These are phyloP conservation scores for Lophium mytilinum DNA, from an alignment of 495 filamentous ascomycete species.

Conservation along the genomic window DNA sequence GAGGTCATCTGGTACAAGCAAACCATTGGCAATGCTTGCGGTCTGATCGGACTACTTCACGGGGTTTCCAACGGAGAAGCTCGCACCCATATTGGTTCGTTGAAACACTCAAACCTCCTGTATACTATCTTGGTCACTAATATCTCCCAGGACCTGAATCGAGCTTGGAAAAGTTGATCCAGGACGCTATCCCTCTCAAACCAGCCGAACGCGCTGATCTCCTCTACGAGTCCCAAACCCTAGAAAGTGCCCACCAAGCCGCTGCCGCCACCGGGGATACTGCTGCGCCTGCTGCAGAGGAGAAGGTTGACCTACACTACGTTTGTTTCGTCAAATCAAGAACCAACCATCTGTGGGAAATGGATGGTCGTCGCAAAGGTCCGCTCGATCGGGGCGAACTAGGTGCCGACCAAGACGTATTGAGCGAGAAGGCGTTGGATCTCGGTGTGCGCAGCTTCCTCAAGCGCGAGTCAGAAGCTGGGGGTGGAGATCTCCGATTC, in stretches of 20 bases:
- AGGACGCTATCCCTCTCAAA: slow-evolving; percentile 38
- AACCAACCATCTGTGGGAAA: slow-evolving; percentile 35
- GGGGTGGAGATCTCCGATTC: slow-evolving; percentile 44
- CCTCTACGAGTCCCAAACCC: slow-evolving; percentile 33
- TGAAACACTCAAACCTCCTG: background rate
- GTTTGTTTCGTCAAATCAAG: slow-evolving; percentile 38
- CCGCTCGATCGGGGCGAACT: slow-evolving; percentile 63
- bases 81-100: slow-evolving; percentile 36
- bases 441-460: slow-evolving; percentile 52
- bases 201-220: slow-evolving; percentile 32
- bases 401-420: slow-evolving; percentile 55
- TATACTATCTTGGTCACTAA: background rate
- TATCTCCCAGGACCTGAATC: slow-evolving; percentile 22
- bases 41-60: slow-evolving; percentile 56
- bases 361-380: slow-evolving; percentile 50
- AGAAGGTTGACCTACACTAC: slow-evolving; percentile 36
- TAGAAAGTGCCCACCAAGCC: slow-evolving; percentile 34
- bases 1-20: slow-evolving; percentile 57
- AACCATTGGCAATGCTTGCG: slow-evolving; percentile 59
- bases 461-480: slow-evolving; percentile 42
- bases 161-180: slow-evolving; percentile 27
- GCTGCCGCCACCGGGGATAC: slow-evolving; percentile 34
- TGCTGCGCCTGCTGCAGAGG: slow-evolving; percentile 30
- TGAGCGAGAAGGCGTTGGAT: slow-evolving; percentile 57
- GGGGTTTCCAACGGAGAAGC: slow-evolving; percentile 46